Evolutionary conservation across 306 rosid species (phyloP), one percentile per base, ranked within the genome.

Genomic region (Pterocarpus macrocarpus): DNA sequence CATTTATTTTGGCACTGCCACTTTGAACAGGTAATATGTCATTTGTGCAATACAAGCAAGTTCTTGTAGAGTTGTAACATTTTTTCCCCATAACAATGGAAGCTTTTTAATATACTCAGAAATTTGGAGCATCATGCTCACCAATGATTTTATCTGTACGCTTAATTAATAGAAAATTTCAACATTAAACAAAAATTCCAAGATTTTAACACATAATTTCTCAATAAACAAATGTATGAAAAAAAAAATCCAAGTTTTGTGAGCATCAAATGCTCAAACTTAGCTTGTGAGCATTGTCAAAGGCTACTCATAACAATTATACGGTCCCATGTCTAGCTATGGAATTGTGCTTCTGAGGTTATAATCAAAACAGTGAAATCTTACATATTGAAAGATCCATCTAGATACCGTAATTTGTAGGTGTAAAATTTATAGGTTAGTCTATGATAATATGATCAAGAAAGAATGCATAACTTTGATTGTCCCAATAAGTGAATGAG

Each of bases 401-500:
- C 65, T 77, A 50, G 32, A 64, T 39, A 39, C 5, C 38, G 34
- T 13, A 34, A 12, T 50, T 12, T 59, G 7, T 9, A 33, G 80
- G n/a, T 16, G 7, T 44, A 76, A 58, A 58, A 52, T 83, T 77
- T 33, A 47, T 38, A 71, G 76, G 61, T 41, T 71, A 41, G 57
- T 73, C 14, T 30, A 61, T 34, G 69, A 13, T 32, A 4, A 30
- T n/a, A 38, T 52, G 73, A 38, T 62, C 13, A 62, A 80, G 38
- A 62, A 15, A 44, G 44, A 55, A 67, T 57, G 47, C 34, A 71
- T 38, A 49, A 35, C 38, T 61, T 43, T 64, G 15, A 38, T 14
- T 15, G 67, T 2, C 38, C 79, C 61, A 33, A 11, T 49, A 22
- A 62, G 49, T n/a, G 33, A 69, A 69, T 32, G 12, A 57, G 41